These are phyloP conservation scores for Sporothrix curviconia DNA, from an alignment of 2,329 filamentous ascomycete genomes.

Conservation along the genomic window DNA sequence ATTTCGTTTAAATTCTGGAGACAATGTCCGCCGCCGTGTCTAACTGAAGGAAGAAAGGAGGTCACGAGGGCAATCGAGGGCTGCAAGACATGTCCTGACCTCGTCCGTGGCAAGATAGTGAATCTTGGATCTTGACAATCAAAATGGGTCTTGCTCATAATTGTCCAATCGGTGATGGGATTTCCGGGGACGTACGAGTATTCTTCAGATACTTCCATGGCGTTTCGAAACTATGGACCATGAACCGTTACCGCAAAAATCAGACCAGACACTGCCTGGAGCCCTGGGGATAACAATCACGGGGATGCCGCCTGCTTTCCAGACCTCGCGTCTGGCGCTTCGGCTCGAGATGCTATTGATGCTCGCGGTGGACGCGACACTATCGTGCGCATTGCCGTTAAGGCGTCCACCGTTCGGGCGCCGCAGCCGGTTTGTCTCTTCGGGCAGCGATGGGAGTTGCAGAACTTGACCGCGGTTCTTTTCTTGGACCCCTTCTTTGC, in stretches of 20 bases:
- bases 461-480: conserved; percentile 38
- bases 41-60: too few relatives aligned
- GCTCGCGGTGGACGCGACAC: conserved; percentile 43
- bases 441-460: conserved; percentile 34
- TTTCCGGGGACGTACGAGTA: too few relatives aligned
- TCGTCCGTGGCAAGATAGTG: too few relatives aligned
- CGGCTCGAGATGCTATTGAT: conserved; percentile 45
- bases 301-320: conserved; percentile 54
- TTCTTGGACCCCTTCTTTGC: too few relatives aligned
- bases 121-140: too few relatives aligned
- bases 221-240: too few relatives aligned
- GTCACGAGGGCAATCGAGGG: too few relatives aligned
- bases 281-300: conserved; percentile 58
- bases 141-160: too few relatives aligned
- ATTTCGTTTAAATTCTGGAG: too few relatives aligned
- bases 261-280: too few relatives aligned
- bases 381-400: conserved; percentile 36
- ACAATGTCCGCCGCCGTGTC: background rate
- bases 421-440: conserved; percentile 24
- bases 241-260: background rate
- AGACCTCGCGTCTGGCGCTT: conserved; percentile 51
- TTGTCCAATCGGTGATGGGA: background rate
- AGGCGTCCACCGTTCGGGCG: conserved; percentile 25
- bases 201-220: too few relatives aligned
- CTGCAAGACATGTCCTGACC: too few relatives aligned